A percentile compares a stretch with the other conserved stretches of the same genome.
These are phyloP conservation scores for Radiomyces spectabilis DNA, from an alignment of 192 early-diverging fungal species.

Conservation along the genomic window DNA sequence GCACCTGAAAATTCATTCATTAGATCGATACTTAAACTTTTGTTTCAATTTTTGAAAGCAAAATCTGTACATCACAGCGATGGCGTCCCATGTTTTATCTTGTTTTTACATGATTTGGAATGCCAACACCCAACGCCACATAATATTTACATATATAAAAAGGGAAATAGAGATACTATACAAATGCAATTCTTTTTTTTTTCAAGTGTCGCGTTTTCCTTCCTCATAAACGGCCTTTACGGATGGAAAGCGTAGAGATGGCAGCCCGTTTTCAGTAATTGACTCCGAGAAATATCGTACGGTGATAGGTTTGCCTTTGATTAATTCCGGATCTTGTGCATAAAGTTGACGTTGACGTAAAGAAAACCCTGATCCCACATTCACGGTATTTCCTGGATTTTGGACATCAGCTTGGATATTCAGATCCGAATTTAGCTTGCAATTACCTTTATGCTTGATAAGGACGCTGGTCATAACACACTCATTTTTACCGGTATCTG, in stretches of 20 bases:
- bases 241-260: slow-evolving; percentile 41
- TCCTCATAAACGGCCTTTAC: slow-evolving; percentile 43
- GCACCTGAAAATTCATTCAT: no score
- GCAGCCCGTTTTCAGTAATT: slow-evolving; percentile 6
- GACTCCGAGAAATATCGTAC: slow-evolving; percentile 47
- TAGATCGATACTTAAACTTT: no score
- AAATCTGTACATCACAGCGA: no score
- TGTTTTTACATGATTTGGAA: not conserved
- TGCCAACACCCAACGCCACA: not conserved
- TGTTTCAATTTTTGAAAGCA: no score
- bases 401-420: not conserved
- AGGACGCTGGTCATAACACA: slow-evolving; percentile 34
- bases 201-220: slow-evolving; percentile 10
- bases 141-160: not conserved
- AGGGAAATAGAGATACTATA: not conserved
- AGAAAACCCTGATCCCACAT: slow-evolving; percentile 47
- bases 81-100: no score
- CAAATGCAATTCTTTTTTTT: not conserved
- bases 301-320: slow-evolving; percentile 43
- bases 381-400: slow-evolving; percentile 29
- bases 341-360: slow-evolving; percentile 33
- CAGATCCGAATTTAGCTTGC: not conserved
- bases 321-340: slow-evolving; percentile 32
- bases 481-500: slow-evolving; percentile 23
- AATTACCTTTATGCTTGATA: slow-evolving; percentile 32